Base-by-base conservation (phyloP, 2,329 filamentous ascomycete species). In the Nigrospora osmanthi region DNA sequence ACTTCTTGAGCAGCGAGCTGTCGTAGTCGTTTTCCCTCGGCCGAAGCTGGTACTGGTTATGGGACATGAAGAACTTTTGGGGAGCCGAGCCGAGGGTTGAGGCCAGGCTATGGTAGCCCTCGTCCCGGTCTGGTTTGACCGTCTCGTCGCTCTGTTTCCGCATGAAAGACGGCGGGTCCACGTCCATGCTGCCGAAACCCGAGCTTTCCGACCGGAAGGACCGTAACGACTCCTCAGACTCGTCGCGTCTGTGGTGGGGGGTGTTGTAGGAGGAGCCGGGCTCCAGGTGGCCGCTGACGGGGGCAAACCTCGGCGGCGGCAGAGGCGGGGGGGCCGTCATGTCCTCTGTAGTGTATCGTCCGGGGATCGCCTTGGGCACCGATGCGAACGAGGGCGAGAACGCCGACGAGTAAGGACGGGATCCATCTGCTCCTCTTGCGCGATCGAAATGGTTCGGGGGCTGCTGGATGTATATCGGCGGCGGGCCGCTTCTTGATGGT, bases 1-100 rank as follows among this genome's bases (percentile, higher is more conserved):
- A 64, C 60, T 76, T 80, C 58, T 74, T 75, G 47, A 78, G 71
- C 55, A 79, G 68, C 42, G 63, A 68, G 47, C 66, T 70, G 47
- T 74, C 71, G 43, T 78, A 71, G 13, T 71, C 62, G 38, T 50
- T 62, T 14, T 46, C 50, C 12, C 50, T 73, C 63, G 52, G 69
- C 67, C 50, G 58, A 49, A 75, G 73, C 46, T 73, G 66, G 46
- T 69, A 76, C 35, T 67, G 70, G 51, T 67, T 71, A 52, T 76
- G 73, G 48, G 70, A 69, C 44, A 73, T 64, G 45, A 75, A 72
- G 41, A 77, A 72, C n/a, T 65, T 63, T 33, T 66, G 58, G 1
- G 63, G 54, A 9, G 59, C 52, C 49, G 70, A 69, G 42, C 71
- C 60, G 11, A 56, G 44, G 11, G 54, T 57, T 11, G 60, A 61